These are phyloP conservation scores for Vigna reflexopilosa DNA, from an alignment of 306 rosid genomes.

Conservation along the genomic window DNA sequence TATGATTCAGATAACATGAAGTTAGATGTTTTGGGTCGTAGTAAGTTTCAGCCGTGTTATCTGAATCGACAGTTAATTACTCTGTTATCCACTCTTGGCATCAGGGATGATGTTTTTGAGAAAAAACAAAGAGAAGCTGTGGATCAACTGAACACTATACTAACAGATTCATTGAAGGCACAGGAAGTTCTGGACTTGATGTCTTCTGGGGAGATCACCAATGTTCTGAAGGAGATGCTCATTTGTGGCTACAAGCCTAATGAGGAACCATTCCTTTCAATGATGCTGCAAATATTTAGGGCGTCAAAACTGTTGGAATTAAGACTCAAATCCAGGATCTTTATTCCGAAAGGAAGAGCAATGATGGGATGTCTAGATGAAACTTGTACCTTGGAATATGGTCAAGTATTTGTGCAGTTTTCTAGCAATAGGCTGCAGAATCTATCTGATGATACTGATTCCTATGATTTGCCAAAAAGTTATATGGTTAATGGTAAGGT, in stretches of 20 bases:
- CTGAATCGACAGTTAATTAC: slow-evolving; percentile 79
- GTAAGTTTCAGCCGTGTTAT: slow-evolving; percentile 76
- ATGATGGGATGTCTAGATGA: slow-evolving; percentile 98
- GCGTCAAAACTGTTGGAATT: slow-evolving; percentile 76
- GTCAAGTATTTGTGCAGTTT: slow-evolving; percentile 79
- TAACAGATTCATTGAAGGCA: slow-evolving; percentile 74
- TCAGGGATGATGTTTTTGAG: slow-evolving; percentile 65
- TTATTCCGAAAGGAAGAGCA: slow-evolving; percentile 79
- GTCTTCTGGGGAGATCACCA: slow-evolving; percentile 79
- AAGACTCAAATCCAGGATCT: slow-evolving; percentile 68
- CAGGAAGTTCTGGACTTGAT: slow-evolving; percentile 74
- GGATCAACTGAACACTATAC: slow-evolving; percentile 63
- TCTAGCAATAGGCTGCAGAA: slow-evolving; percentile 48
- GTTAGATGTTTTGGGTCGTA: slow-evolving; percentile 77
- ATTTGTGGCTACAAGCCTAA: slow-evolving; percentile 78
- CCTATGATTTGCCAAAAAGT: slow-evolving; percentile 24
- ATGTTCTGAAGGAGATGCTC: slow-evolving; percentile 80
- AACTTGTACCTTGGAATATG: slow-evolving; percentile 75
- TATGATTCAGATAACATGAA: slow-evolving; percentile 62
- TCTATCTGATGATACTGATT: slow-evolving; percentile 38
- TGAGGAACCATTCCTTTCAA: slow-evolving; percentile 81
- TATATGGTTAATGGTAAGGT: slow-evolving; percentile 48
- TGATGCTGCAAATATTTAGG: slow-evolving; percentile 88
- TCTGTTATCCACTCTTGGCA: slow-evolving; percentile 84
- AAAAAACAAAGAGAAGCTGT: slow-evolving; percentile 68